These are phyloP conservation scores for Pichia manshurica DNA, from an alignment of 805 yeast species.

Conservation along the genomic window DNA sequence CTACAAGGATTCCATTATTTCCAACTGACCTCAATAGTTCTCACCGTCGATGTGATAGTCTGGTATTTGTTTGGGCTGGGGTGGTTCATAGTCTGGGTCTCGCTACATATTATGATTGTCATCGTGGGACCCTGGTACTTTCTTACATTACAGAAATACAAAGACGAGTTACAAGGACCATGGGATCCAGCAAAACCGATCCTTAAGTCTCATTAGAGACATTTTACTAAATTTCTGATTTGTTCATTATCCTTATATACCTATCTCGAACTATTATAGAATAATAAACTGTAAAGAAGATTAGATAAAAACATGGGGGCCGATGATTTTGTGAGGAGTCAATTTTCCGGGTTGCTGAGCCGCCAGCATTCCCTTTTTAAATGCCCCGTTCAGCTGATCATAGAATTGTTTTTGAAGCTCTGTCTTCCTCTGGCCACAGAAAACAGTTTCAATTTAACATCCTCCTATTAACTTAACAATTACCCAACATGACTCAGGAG, in stretches of 20 bases:
- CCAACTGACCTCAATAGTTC: constrained; percentile 26
- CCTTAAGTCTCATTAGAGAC: constrained; percentile 31
- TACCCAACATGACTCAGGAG: no score
- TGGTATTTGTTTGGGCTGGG: constrained; percentile 36
- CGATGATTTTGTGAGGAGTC: neutral
- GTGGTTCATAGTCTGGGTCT: constrained; percentile 44
- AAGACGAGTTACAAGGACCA: constrained; percentile 84
- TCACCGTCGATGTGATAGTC: constrained; percentile 31
- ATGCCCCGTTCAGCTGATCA: no score
- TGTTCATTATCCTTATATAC: no score
- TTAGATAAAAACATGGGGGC: neutral
- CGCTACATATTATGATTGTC: constrained; percentile 41
- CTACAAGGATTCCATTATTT: constrained; percentile 29
- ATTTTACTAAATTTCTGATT: no score
- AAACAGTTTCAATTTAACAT: no score
- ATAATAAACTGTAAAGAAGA: no score
- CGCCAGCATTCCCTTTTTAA: no score
- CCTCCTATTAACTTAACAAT: no score
- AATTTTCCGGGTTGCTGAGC: no score
- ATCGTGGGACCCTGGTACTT: constrained; percentile 67
- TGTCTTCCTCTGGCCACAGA: no score
- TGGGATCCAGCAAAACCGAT: constrained; percentile 87
- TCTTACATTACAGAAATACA: constrained; percentile 65
- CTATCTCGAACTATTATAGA: no score
- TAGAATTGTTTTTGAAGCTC: no score